Percentiles rank a stretch among this genome's conserved stretches.
phyloP scores from a whole-genome alignment of 306 rosid genomes.

The Lablab purpureus region DNA sequence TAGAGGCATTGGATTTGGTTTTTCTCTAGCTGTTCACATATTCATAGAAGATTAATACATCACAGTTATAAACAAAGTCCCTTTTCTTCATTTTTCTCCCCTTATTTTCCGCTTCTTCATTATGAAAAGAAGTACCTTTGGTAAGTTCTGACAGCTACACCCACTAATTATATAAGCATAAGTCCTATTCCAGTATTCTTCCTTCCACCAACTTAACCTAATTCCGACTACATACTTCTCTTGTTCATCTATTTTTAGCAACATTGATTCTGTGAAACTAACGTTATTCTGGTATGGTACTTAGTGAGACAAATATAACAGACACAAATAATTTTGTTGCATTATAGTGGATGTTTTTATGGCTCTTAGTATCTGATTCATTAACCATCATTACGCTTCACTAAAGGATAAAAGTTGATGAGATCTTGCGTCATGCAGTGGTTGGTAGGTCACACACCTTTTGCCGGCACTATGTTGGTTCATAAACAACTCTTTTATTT shows the following conservation, averaged over 20 bases:
- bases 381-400: slow-evolving; percentile 45
- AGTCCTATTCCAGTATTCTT: slow-evolving; percentile 5
- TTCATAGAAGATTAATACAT: neutral
- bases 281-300: slow-evolving; percentile 12
- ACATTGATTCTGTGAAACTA: neutral
- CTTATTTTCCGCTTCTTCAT: slow-evolving; percentile 17
- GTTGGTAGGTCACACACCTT: slow-evolving; percentile 56
- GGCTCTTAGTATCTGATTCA: slow-evolving; percentile 4
- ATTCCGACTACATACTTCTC: neutral
- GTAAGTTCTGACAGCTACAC: slow-evolving; percentile 32
- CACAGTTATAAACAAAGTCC: neutral
- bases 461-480: slow-evolving; percentile 39
- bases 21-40: slow-evolving; percentile 9
- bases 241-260: slow-evolving; percentile 28
- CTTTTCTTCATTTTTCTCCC: neutral
- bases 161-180: slow-evolving; percentile 1
- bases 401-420: slow-evolving; percentile 29
- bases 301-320: slow-evolving; percentile 21
- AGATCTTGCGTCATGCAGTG: slow-evolving; percentile 40
- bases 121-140: slow-evolving; percentile 1
- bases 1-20: slow-evolving; percentile 5
- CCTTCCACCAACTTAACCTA: slow-evolving; percentile 14
- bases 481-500: slow-evolving; percentile 34
- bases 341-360: neutral
- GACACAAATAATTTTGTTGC: slow-evolving; percentile 33